A percentile compares a stretch with the other conserved stretches of the same genome.
Evolutionary conservation across 2,329 filamentous ascomycete genomes (phyloP).

Genomic region (Colletotrichum costaricense): DNA sequence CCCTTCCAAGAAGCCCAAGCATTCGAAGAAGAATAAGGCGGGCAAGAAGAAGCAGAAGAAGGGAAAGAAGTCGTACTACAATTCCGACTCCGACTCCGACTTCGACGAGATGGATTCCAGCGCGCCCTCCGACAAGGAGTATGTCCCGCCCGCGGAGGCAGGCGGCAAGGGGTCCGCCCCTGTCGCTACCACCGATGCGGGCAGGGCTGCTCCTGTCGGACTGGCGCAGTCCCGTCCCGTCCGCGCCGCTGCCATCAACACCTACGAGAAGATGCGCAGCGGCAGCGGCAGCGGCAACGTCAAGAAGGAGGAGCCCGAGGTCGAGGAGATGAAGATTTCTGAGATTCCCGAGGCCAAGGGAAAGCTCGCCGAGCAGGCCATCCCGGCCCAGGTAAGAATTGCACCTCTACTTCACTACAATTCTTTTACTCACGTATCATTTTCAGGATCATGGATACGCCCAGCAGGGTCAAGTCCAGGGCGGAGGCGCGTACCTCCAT

Average conservation of each 20-base stretch:
- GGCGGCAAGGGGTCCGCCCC: neutral
- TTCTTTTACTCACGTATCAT: neutral
- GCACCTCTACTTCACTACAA: too few species aligned
- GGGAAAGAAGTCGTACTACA: neutral
- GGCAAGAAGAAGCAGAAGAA: neutral
- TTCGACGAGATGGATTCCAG: neutral
- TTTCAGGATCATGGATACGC: neutral
- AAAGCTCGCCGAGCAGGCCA: neutral
- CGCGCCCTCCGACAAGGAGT: constrained; percentile 7
- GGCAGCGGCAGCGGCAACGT: neutral
- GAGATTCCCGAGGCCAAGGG: neutral
- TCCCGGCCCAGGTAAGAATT: neutral
- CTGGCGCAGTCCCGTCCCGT: constrained; percentile 31
- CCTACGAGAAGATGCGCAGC: constrained; percentile 28
- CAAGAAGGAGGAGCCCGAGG: neutral
- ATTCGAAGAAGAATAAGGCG: neutral
- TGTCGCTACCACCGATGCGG: neutral
- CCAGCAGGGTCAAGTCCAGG: neutral
- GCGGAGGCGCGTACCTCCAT: neutral
- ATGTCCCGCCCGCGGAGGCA: neutral
- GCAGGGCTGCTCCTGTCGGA: neutral
- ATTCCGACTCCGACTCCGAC: constrained; percentile 6
- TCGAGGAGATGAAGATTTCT: neutral
- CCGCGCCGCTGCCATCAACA: constrained; percentile 22
- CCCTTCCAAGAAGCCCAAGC: neutral